Conservation (phyloP, 345 rosid genomes). For the Dovyalis caffra region DNA sequence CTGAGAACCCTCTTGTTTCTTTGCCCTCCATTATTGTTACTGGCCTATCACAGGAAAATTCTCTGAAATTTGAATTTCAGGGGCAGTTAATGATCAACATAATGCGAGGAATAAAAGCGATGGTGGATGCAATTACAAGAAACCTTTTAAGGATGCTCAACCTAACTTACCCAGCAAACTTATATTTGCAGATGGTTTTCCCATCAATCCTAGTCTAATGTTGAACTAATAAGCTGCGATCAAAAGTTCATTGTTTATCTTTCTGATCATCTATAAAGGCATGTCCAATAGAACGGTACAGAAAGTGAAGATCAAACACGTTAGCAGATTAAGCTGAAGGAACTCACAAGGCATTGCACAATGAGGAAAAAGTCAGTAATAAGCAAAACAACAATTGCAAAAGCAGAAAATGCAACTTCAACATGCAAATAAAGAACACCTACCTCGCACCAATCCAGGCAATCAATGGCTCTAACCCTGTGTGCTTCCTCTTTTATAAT, state of each 20-base stretch:
- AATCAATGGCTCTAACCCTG: constrained; percentile 53
- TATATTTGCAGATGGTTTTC: neutral
- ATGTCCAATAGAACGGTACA: neutral
- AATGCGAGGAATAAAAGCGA: too few relatives aligned
- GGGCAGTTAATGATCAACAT: too few relatives aligned
- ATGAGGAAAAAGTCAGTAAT: neutral
- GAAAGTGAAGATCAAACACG: neutral
- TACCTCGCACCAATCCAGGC: constrained; percentile 62
- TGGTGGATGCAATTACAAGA: too few relatives aligned
- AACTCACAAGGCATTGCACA: neutral
- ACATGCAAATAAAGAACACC: constrained; percentile 10
- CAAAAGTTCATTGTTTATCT: neutral
- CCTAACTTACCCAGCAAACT: too few relatives aligned
- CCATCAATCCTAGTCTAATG: neutral
- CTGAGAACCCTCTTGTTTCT: too few relatives aligned
- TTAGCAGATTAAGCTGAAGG: neutral
- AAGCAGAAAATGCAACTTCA: constrained; percentile 1
- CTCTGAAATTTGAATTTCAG: too few relatives aligned
- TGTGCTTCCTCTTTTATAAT: constrained; percentile 40
- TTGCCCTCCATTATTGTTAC: too few relatives aligned
- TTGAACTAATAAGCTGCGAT: neutral
- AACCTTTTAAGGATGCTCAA: too few relatives aligned
- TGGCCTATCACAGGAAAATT: too few relatives aligned
- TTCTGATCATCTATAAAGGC: neutral
- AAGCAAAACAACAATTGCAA: neutral